Base-by-base conservation (phyloP, 257 asterid genomes). In the Forsythia suspensa region DNA sequence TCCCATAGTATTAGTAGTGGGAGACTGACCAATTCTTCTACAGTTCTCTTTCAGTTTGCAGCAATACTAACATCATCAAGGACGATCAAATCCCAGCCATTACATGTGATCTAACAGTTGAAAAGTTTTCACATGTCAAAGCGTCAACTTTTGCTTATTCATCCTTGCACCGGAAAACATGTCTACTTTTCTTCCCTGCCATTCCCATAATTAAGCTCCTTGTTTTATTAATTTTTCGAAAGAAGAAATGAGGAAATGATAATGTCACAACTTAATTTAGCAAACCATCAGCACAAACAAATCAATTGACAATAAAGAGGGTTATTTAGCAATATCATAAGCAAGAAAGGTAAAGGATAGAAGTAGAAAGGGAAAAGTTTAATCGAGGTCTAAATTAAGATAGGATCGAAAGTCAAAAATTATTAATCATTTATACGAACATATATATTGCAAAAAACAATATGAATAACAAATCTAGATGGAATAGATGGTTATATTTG, bases 41-140 rank as follows among this genome's bases (percentile, higher is more conserved):
- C 91, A 89, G 94, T 86, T 84, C 76, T 86, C 88, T 86, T 52
- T 70, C 93, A 85, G 92, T 86, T 85, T 55, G 24, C 24, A 24
- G 85, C 88, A 81, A 77, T 79, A 70, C 87, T 82, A 75, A 44
- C 55, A 55, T 86, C 79, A 76, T 85, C 79, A 72, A 69, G 43
- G 70, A 67, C 71, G 73, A 76, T 11, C 71, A 38, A 55, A 87
- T 90, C 93, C 29, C 76, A 71, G 69, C 90, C 91, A 72, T 83
- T 86, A 88, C 84, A 81, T 86, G 16, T 70, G n/a, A 90, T 93
- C 91, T 0, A 11, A 82, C 81, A 83, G 76, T 0, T 0, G 0
- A 0, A 0, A 4, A 7, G 2, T 0, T 0, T 8, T 89, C 94
- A 92, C 91, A 94, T 89, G 91, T 86, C 70, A 6, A 0, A 0